phyloP scores from a whole-genome alignment of 768 basidiomycete genomes.

The Wakefieldia striispora region DNA sequence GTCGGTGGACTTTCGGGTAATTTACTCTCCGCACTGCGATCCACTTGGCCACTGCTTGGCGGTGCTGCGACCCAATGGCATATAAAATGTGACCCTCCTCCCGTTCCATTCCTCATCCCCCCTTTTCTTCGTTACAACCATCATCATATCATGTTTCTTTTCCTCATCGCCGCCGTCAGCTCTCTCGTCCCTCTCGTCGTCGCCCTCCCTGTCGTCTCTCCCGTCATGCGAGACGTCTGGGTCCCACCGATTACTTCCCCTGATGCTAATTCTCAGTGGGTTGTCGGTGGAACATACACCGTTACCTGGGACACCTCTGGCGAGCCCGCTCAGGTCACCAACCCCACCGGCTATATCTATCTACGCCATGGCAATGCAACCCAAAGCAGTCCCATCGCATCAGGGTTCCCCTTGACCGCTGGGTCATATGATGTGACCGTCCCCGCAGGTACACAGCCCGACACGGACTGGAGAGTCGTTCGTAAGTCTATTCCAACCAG shows the following conservation, averaged over 20 bases:
- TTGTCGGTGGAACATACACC: conserved; percentile 35
- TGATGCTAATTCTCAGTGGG: conserved; percentile 37
- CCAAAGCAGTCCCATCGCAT: conserved; percentile 35
- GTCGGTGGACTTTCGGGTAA: not conserved
- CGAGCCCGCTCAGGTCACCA: conserved; percentile 47
- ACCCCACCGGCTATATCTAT: conserved; percentile 40
- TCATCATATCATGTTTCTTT: conserved; percentile 18
- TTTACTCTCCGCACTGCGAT: too few species aligned
- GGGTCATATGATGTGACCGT: conserved; percentile 40
- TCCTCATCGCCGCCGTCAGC: conserved; percentile 18
- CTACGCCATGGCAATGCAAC: conserved; percentile 37
- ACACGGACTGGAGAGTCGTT: conserved; percentile 42
- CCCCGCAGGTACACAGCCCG: conserved; percentile 36
- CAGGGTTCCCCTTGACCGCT: conserved; percentile 35
- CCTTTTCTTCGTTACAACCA: conserved; percentile 15
- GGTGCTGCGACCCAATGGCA: not conserved
- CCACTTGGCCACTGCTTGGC: not conserved
- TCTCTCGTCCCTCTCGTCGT: conserved; percentile 27
- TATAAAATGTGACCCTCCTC: conserved; percentile 12
- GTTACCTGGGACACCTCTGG: conserved; percentile 48
- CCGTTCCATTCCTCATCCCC: not conserved
- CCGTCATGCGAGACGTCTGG: conserved; percentile 44
- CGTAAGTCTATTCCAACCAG: conserved; percentile 32
- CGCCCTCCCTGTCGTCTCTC: conserved; percentile 28
- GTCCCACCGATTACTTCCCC: conserved; percentile 44